These are phyloP conservation scores for Lactarius sanguifluus DNA, from an alignment of 768 basidiomycete species.

Conservation along the genomic window DNA sequence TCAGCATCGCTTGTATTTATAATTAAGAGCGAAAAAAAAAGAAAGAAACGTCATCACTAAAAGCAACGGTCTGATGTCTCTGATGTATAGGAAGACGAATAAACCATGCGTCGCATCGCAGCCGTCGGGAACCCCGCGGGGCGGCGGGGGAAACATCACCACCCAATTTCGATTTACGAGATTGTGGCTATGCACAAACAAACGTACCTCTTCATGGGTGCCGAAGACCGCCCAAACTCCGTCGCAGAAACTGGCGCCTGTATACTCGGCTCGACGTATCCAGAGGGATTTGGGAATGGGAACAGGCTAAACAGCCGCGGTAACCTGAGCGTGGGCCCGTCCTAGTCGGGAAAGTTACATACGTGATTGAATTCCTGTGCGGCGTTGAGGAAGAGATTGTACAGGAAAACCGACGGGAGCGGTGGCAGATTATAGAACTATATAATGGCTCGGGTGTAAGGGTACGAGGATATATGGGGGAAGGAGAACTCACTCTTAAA, in stretches of 20 bases:
- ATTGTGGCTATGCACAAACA: constrained; percentile 27
- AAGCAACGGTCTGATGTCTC: neutral
- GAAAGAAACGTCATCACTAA: constrained; percentile 5
- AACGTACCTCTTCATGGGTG: constrained; percentile 60
- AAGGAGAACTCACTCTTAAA: constrained; percentile 12
- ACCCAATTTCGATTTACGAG: constrained; percentile 11
- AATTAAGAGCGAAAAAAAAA: constrained; percentile 2
- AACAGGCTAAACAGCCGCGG: constrained; percentile 1
- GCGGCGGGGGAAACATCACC: constrained; percentile 7
- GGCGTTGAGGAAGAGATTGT: constrained; percentile 42
- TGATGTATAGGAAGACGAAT: constrained; percentile 9
- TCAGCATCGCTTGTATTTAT: constrained; percentile 27
- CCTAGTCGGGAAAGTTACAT: neutral
- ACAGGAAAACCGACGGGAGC: constrained; percentile 40
- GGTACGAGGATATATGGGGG: neutral
- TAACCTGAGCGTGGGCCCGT: constrained; percentile 1
- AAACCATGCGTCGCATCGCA: neutral
- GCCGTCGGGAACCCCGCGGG: constrained; percentile 19
- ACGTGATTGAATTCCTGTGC: constrained; percentile 22
- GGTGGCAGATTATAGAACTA: constrained; percentile 45
- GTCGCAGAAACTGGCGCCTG: constrained; percentile 32
- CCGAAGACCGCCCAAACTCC: constrained; percentile 57
- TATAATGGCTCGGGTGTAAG: constrained; percentile 6
- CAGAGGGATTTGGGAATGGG: constrained; percentile 48
- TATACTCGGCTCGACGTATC: constrained; percentile 39